Base-by-base conservation (phyloP, 768 basidiomycete species). In the Rhizopogon rudus region DNA sequence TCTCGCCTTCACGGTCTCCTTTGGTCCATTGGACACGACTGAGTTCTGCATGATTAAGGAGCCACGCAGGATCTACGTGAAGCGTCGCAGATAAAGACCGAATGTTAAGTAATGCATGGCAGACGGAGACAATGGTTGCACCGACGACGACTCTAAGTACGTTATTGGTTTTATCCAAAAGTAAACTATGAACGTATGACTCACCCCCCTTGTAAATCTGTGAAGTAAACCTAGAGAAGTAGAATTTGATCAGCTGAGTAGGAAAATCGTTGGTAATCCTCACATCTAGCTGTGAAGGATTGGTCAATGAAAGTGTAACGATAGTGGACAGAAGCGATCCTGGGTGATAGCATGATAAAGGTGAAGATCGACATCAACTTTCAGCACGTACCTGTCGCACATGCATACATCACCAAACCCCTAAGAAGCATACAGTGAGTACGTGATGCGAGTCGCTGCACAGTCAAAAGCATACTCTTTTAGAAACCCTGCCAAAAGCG, bases 41-140 rank as follows among this genome's bases (percentile, higher is more conserved):
- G n/a, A 77, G 70, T 64, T 78, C 74, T 10, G 70, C 67, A 57
- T 73, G 70, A 58, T 67, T 76, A 22, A 78, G 64, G 5, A 77
- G 64, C 73, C 71, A 75, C 8, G 71, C 67, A 9, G 72, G 67
- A 44, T 74, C 70, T 16, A 75, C 70, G 35, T 73, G 71, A 12
- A 75, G 64, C 22, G 66, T 53, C 17, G 66, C 67, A 14, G 76
- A 71, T 9, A 76, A 65, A 10, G 74, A 75, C 48, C 70, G 68
- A 52, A 74, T 72, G 60, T 66, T 68, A 39, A 73, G 65, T 64
- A 73, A 68, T 25, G 73, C 63, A 7, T 68, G 67, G 13, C 69
- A 70, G 33, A 73, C 67, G 16, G 66, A 63, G 16, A 73, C 60
- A 1, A 49, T 17, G 9, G 44, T 55, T 17, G 53, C 35, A 5